Evolutionary conservation across 2,329 filamentous ascomycete species (phyloP), one percentile per base, ranked within the genome.

Genomic region (Fusarium abutilonis): DNA sequence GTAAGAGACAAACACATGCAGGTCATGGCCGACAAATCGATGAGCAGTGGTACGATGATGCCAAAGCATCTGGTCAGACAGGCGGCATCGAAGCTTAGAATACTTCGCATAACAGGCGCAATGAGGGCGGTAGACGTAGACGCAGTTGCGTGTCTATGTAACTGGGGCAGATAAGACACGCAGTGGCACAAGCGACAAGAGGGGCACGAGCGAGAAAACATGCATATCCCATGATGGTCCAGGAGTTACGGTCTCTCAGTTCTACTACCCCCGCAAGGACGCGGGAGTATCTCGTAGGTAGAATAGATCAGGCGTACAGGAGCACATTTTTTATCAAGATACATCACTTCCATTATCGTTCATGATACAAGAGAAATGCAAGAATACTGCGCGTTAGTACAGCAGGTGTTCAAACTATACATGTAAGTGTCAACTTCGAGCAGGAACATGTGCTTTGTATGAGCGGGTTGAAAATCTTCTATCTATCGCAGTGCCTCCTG

Each of bases 1-100:
- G 67, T 14, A 47, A 36, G 8, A 73, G 70, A 60, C 71, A 69
- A 47, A 40, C 57, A 13, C 60, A 61, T 23, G 35, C 51, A 2
- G 31, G 49, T 6, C 56, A 32, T 10, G 43, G 46, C 40, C 56
- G 49, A 9, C 52, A 60, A 9, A 51, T 72, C 13, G 71, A 76
- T 10, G 76, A 77, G 29, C 60, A 69, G 35, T 78, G 75, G 75
- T 76, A 68, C 42, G 74, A 75, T 8, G 74, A 76, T 21, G 52
- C 46, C 14, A 66, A 56, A 26, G 28, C 43, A 32, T 40, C 49
- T 36, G 32, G 46, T 13, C 59, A 48, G 14, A 10, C 44, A 17
- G 32, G 55, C 36, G 57, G 49, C 10, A 41, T 52, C 50, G 60
- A 67, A 41, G 45, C 53, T 48, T 65, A 42, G 45, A 45, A 31